Evolutionary conservation across 441 rosid species (phyloP).

Genomic region (Erysimum cheiri): DNA sequence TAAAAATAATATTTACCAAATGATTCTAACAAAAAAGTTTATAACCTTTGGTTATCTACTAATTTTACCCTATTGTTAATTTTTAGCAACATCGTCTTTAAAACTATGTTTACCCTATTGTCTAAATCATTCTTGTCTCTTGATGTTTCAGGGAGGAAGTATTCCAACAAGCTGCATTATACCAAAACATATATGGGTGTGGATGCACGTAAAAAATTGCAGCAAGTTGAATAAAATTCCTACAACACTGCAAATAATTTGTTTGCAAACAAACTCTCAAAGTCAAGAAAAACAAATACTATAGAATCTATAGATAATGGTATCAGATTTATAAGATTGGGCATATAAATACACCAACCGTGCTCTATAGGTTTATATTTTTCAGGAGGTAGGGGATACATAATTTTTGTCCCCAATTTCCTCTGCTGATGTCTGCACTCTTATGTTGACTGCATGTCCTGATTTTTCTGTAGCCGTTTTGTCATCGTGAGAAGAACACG

Average conservation of each 20-base stretch:
- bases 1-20: too few species aligned
- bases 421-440: constrained; percentile 45
- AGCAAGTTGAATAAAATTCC: background rate
- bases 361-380: constrained; percentile 68
- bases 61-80: too few species aligned
- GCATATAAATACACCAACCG: constrained; percentile 56
- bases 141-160: too few species aligned
- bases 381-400: constrained; percentile 67
- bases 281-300: background rate
- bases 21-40: too few species aligned
- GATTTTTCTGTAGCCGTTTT: constrained; percentile 43
- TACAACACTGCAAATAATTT: background rate
- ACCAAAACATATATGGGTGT: constrained; percentile 3
- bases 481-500: constrained; percentile 46
- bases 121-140: too few species aligned
- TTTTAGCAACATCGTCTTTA: too few species aligned
- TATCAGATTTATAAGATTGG: constrained; percentile 17
- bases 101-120: too few species aligned
- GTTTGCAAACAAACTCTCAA: background rate
- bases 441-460: constrained; percentile 37
- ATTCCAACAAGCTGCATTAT: constrained; percentile 82
- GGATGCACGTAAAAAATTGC: too few species aligned
- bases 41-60: too few species aligned
- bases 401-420: constrained; percentile 45
- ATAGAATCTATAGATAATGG: background rate